Base-by-base conservation (phyloP, 179 eudicot genomes). In the Gypsophila paniculata region DNA sequence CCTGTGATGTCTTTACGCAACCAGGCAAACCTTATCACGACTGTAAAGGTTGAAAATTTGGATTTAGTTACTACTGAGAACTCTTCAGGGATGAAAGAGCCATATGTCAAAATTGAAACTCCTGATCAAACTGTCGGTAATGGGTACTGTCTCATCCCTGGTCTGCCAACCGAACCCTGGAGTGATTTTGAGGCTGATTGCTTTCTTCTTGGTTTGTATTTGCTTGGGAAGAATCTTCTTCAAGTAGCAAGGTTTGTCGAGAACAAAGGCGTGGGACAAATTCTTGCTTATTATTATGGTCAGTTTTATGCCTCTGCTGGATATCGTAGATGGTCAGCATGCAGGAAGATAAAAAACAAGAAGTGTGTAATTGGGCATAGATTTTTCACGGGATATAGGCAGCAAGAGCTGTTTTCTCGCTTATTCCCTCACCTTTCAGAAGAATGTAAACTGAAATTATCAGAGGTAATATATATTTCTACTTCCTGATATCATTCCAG, bases 171-270 rank as follows among this genome's bases (percentile, higher is more conserved):
- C 44, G 81, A 77, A 18, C 52, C 90, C 25, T 90, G 96, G 96
- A 90, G 81, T 74, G 85, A 82, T 54, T 74, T 85, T 66, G 97
- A 86, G 73, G 83, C 77, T 68, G 86, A 79, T 36, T 82, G 90
- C 67, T 86, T 90, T 75, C 72, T 88, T 26, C 88, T 91, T 57
- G 90, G 96, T 38, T 70, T 89, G 61, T 89, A 88, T 75, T 70
- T 83, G 26, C 88, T 88, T 60, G 92, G 96, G 53, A 89, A 89
- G 83, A 83, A 86, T 70, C 89, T 89, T 68, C 66, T 36, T 73
- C 83, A 38, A 67, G 89, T 89, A 74, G 70, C 71, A 64, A 80
- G 79, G 63, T 88, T 89, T 70, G 77, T 88, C 66, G 87, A 81
- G 74, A 81, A 77, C 32, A 89, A 82, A 74, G 72, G 75, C n/a